Percentiles rank a stretch among this genome's conserved stretches.
phyloP scores from a whole-genome alignment of 2,329 filamentous ascomycete genomes.

The Neobulgaria alba region DNA sequence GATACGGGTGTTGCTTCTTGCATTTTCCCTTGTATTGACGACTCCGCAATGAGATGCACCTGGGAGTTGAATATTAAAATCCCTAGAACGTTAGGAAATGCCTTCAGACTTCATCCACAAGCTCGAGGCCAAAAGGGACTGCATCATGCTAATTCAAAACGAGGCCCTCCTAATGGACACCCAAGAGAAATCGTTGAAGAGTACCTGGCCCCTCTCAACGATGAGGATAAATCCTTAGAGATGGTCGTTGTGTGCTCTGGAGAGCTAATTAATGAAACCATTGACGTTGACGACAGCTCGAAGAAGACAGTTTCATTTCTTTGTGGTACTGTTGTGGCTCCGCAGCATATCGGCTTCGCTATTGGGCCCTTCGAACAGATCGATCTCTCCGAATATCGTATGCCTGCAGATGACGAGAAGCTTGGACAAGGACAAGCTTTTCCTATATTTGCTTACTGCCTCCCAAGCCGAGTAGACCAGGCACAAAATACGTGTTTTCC shows the following conservation, averaged over 20 bases:
- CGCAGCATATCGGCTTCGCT: slow-evolving; percentile 87
- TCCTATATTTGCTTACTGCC: slow-evolving; percentile 83
- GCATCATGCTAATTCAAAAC: slow-evolving; percentile 32
- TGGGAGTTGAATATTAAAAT: slow-evolving; percentile 88
- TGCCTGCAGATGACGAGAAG: slow-evolving; percentile 85
- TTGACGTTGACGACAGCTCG: slow-evolving; percentile 65
- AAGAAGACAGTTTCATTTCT: slow-evolving; percentile 86
- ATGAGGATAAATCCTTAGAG: slow-evolving; percentile 81
- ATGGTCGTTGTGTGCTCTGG: slow-evolving; percentile 89
- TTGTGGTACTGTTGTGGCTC: slow-evolving; percentile 64
- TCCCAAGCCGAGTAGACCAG: slow-evolving; percentile 74
- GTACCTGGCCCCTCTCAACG: slow-evolving; percentile 40
- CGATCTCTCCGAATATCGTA: slow-evolving; percentile 79
- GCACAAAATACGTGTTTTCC: slow-evolving; percentile 81
- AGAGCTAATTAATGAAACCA: slow-evolving; percentile 73
- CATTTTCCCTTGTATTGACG: slow-evolving; percentile 90
- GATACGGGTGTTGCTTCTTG: slow-evolving; percentile 73
- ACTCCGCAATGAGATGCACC: slow-evolving; percentile 67
- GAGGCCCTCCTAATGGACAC: slow-evolving; percentile 22
- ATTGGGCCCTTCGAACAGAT: slow-evolving; percentile 93
- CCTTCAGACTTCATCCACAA: slow-evolving; percentile 41
- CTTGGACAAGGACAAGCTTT: slow-evolving; percentile 73
- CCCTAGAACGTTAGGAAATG: slow-evolving; percentile 79
- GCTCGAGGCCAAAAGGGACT: slow-evolving; percentile 28
- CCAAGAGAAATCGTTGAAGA: slow-evolving; percentile 14